A percentile compares a stretch with the other conserved stretches of the same genome.
phyloP scores from a whole-genome alignment of 179 eudicot species.

The Beta corolliflora region DNA sequence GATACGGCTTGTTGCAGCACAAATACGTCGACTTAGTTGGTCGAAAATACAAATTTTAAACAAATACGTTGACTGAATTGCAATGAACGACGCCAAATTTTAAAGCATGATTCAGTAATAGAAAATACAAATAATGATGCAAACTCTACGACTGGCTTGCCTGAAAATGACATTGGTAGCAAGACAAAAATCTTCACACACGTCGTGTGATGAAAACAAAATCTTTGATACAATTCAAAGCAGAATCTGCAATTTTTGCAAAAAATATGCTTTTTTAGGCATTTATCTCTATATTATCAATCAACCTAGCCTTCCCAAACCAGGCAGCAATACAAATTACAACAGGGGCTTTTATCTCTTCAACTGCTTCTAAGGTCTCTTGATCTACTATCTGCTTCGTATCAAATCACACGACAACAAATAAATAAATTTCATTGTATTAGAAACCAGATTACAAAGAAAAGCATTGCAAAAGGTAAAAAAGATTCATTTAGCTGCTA shows the following conservation, averaged over 20 bases:
- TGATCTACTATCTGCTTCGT: slow-evolving; percentile 81
- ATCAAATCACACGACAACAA: background rate
- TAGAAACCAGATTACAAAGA: background rate
- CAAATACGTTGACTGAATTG: too few species aligned
- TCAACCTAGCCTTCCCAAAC: slow-evolving; percentile 92
- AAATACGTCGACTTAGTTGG: too few species aligned
- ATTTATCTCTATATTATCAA: slow-evolving; percentile 85
- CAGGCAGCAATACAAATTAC: slow-evolving; percentile 92
- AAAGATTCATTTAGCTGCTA: background rate
- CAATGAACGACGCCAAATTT: background rate
- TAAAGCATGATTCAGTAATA: background rate
- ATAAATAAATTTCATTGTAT: background rate
- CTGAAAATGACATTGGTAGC: too few species aligned
- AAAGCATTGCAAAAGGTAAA: background rate
- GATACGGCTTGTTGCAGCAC: too few species aligned
- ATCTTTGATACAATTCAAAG: background rate
- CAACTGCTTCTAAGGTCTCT: slow-evolving; percentile 61
- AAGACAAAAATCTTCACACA: too few species aligned
- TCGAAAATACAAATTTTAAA: too few species aligned
- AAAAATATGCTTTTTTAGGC: slow-evolving; percentile 19
- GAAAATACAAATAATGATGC: background rate
- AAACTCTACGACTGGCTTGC: background rate
- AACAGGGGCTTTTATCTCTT: slow-evolving; percentile 58
- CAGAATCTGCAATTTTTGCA: background rate
- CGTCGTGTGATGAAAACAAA: background rate